phyloP scores from a whole-genome alignment of 2,329 filamentous ascomycete genomes.

The Apiospora kogelbergensis region DNA sequence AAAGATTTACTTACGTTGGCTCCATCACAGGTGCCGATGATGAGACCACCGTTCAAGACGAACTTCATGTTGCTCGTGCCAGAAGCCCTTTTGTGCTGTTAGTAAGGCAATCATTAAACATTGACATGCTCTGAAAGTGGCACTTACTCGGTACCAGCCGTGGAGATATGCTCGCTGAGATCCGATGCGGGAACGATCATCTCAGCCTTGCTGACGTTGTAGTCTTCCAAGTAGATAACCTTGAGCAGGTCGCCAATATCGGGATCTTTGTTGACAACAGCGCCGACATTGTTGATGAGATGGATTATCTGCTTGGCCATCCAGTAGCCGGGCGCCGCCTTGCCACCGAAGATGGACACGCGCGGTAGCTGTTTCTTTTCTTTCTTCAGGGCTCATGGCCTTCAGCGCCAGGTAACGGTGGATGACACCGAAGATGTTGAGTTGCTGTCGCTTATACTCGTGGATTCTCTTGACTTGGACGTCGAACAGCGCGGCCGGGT shows the following conservation, averaged over 20 bases:
- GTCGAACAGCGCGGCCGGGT: slow-evolving; percentile 87
- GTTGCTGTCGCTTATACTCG: slow-evolving; percentile 98
- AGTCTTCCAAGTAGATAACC: slow-evolving; percentile 96
- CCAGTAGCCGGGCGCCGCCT: slow-evolving; percentile 98
- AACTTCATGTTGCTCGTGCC: slow-evolving; percentile 99
- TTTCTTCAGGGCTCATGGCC: slow-evolving; percentile 76
- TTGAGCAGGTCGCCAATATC: slow-evolving; percentile 94
- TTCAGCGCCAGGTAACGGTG: slow-evolving; percentile 91
- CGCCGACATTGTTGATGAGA: slow-evolving; percentile 87
- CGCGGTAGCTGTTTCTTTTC: slow-evolving; percentile 85
- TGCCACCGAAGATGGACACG: slow-evolving; percentile 95
- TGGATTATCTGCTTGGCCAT: slow-evolving; percentile 99
- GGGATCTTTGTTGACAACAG: slow-evolving; percentile 86
- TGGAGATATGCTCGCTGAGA: slow-evolving; percentile 97
- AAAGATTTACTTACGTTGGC: slow-evolving; percentile 71
- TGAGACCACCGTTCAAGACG: slow-evolving; percentile 92
- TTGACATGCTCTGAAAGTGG: slow-evolving; percentile 12
- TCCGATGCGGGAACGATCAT: slow-evolving; percentile 94
- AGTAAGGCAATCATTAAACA: slow-evolving; percentile 15
- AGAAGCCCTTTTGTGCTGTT: slow-evolving; percentile 47
- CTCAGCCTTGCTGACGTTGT: slow-evolving; percentile 99
- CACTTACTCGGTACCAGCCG: slow-evolving; percentile 83
- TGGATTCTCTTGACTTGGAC: slow-evolving; percentile 99
- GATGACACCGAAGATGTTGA: slow-evolving; percentile 98
- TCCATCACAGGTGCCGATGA: slow-evolving; percentile 97